phyloP scores from a whole-genome alignment of 352 stramenopile species.

The Globisporangium nodosum region DNA sequence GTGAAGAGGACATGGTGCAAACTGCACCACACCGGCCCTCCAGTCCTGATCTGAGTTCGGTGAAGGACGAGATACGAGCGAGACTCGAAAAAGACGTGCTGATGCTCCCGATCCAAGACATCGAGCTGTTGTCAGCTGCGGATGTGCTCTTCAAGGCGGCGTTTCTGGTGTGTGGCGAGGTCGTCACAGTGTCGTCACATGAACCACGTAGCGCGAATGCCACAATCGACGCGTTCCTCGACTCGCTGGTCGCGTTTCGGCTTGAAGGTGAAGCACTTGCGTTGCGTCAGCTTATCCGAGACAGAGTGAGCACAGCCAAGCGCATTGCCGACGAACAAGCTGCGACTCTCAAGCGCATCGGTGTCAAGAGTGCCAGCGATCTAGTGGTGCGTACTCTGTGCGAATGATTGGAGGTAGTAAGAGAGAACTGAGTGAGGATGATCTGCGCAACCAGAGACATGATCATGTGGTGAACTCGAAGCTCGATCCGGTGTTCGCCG shows the following conservation, averaged over 20 bases:
- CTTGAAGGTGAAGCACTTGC: conserved; percentile 11
- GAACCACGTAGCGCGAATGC: not conserved
- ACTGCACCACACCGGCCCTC: not conserved
- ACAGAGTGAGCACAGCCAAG: conserved; percentile 20
- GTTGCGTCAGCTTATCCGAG: conserved; percentile 23
- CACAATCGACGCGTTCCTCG: conserved; percentile 19
- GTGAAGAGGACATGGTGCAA: not conserved
- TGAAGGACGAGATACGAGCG: conserved; percentile 20
- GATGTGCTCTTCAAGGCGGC: conserved; percentile 54
- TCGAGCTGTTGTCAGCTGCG: conserved; percentile 10
- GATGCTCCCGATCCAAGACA: conserved; percentile 26
- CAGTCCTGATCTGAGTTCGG: conserved; percentile 1
- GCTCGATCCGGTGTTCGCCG: conserved; percentile 16
- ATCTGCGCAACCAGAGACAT: conserved; percentile 6
- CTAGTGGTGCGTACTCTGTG: conserved; percentile 19
- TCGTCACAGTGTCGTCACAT: not conserved
- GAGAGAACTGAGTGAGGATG: not conserved
- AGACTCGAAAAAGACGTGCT: conserved; percentile 41
- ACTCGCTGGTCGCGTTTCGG: conserved; percentile 20
- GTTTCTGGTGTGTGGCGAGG: conserved; percentile 27
- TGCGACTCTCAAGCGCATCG: conserved; percentile 13
- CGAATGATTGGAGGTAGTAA: not conserved
- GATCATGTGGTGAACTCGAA: conserved; percentile 10
- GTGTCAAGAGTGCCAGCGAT: conserved; percentile 18
- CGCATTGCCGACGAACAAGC: conserved; percentile 13